Conservation (phyloP, 768 basidiomycete species). For the Boletus edulis region DNA sequence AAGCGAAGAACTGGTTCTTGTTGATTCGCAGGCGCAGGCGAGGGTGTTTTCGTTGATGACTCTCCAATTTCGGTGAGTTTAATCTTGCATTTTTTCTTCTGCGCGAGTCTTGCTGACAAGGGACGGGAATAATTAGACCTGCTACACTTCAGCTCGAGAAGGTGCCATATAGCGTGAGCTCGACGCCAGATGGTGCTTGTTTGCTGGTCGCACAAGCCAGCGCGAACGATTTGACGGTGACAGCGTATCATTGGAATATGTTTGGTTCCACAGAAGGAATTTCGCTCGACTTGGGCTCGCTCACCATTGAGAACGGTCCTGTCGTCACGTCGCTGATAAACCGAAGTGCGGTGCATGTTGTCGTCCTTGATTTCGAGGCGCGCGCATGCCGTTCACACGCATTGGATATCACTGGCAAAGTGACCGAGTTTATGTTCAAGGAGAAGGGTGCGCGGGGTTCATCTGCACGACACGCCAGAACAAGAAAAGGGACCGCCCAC, state of each 20-base stretch:
- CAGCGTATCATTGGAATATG: constrained; percentile 53
- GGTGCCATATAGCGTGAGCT: constrained; percentile 32
- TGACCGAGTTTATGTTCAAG: constrained; percentile 56
- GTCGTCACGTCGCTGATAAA: constrained; percentile 45
- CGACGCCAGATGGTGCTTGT: constrained; percentile 57
- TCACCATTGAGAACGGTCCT: constrained; percentile 21
- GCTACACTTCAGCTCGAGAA: constrained; percentile 39
- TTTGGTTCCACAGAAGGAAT: constrained; percentile 53
- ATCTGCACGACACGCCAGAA: constrained; percentile 2
- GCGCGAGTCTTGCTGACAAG: not conserved
- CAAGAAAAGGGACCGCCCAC: constrained; percentile 29
- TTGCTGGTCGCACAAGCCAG: constrained; percentile 35
- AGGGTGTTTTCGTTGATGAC: constrained; percentile 55
- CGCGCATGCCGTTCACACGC: constrained; percentile 40
- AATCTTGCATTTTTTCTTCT: not conserved
- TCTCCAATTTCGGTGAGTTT: constrained; percentile 31
- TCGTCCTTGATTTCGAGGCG: constrained; percentile 36
- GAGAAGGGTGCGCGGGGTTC: constrained; percentile 33
- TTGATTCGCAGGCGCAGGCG: constrained; percentile 42
- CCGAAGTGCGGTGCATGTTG: constrained; percentile 41
- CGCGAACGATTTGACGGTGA: constrained; percentile 20
- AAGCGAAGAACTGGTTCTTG: constrained; percentile 50
- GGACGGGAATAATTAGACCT: constrained; percentile 32
- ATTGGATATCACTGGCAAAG: constrained; percentile 52
- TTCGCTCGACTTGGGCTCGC: constrained; percentile 30